A percentile compares a stretch with the other conserved stretches of the same genome.
phyloP scores from a whole-genome alignment of 257 asterid genomes.

The Nemophila menziesii region DNA sequence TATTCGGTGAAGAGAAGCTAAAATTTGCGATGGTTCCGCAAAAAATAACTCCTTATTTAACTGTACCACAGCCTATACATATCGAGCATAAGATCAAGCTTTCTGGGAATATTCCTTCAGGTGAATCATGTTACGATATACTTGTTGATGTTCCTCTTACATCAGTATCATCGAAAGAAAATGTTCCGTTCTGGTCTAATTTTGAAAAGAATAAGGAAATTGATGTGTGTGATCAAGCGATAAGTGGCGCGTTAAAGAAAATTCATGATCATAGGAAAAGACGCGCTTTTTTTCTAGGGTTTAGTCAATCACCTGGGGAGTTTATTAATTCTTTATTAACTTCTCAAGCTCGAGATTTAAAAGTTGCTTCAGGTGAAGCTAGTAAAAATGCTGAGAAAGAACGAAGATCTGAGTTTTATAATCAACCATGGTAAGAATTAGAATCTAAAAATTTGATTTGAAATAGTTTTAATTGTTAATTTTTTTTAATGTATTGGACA shows the following conservation, averaged over 20 bases:
- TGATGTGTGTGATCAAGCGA: constrained; percentile 53
- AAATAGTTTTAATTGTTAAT: too few relatives aligned
- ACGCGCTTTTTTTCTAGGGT: constrained; percentile 77
- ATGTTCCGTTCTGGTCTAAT: constrained; percentile 36
- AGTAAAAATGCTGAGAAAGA: constrained; percentile 55
- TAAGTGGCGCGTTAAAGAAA: constrained; percentile 54
- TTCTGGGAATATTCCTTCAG: constrained; percentile 61
- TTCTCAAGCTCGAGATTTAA: constrained; percentile 80
- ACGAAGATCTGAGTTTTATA: constrained; percentile 57
- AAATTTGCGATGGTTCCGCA: constrained; percentile 62
- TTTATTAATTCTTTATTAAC: constrained; percentile 62
- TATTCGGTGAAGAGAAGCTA: constrained; percentile 82
- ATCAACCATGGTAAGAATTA: constrained; percentile 80
- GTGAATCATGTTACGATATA: constrained; percentile 71
- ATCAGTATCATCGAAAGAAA: constrained; percentile 39
- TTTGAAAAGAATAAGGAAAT: constrained; percentile 46
- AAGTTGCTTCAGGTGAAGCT: constrained; percentile 57
- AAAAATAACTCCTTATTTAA: constrained; percentile 57
- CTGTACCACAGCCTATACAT: constrained; percentile 74
- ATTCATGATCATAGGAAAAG: constrained; percentile 50
- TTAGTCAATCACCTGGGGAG: constrained; percentile 88
- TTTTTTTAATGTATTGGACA: constrained; percentile 12
- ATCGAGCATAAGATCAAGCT: constrained; percentile 78
- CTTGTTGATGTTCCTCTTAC: constrained; percentile 62
- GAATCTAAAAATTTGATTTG: too few relatives aligned